These are phyloP conservation scores for Gelatoporia subvermispora DNA, from an alignment of 768 basidiomycete genomes.

Conservation along the genomic window DNA sequence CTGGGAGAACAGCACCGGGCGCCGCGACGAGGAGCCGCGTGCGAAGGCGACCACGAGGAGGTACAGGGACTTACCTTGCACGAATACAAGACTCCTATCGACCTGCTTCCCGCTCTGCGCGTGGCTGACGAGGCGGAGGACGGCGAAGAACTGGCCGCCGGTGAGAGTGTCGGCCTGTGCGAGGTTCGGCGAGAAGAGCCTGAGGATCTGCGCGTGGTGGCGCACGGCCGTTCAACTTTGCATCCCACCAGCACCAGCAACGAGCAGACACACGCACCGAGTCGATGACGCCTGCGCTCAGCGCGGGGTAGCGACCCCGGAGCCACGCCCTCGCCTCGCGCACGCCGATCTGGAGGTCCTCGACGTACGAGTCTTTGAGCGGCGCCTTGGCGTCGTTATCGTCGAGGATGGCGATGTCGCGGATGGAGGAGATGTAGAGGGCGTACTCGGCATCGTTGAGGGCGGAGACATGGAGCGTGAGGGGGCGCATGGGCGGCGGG, in stretches of 20 bases:
- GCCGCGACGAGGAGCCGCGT: too few species aligned
- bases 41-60: not conserved
- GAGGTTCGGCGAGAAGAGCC: slow-evolving; percentile 55
- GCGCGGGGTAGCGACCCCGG: slow-evolving; percentile 58
- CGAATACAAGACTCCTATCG: slow-evolving; percentile 65
- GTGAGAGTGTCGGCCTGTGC: slow-evolving; percentile 48
- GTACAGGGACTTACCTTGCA: slow-evolving; percentile 52
- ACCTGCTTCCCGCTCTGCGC: slow-evolving; percentile 53
- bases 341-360: slow-evolving; percentile 46
- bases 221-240: not conserved
- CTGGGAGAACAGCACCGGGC: too few species aligned
- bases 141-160: slow-evolving; percentile 76
- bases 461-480: slow-evolving; percentile 69
- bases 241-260: not conserved
- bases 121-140: slow-evolving; percentile 61
- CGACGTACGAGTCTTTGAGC: slow-evolving; percentile 46
- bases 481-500: slow-evolving; percentile 45
- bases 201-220: slow-evolving; percentile 47
- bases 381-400: slow-evolving; percentile 11
- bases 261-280: slow-evolving; percentile 35
- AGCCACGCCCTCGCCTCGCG: slow-evolving; percentile 76
- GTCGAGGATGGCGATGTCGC: slow-evolving; percentile 29
- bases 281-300: slow-evolving; percentile 53
- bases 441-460: slow-evolving; percentile 70
- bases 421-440: slow-evolving; percentile 57